Evolutionary conservation across 305 asterid species (phyloP), one percentile per base, ranked within the genome.

Genomic region (Caryopteris hybrid): DNA sequence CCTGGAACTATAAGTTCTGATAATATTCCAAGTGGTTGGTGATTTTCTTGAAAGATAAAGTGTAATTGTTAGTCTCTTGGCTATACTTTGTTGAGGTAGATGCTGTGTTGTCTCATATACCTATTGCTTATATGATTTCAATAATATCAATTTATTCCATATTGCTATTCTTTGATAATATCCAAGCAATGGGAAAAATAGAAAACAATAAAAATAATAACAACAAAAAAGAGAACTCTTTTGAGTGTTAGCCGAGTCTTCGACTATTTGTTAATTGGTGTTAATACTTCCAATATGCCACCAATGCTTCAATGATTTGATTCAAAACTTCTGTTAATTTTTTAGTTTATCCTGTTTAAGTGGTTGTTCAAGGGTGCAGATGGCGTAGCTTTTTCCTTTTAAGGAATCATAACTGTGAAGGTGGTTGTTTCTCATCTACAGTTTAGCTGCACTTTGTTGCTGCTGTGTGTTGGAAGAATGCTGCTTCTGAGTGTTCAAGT

Each of bases 381-480:
- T n/a, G 43, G 29, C 6, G 27, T 12, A n/a, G 65, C 61, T 57
- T 20, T 45, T 9, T 70, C 25, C 14, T 58, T 16, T 4, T 10
- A 25, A 62, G 39, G 21, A 65, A 67, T 25, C 38, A 3, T 52
- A 16, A 39, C 42, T 61, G 14, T 50, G 72, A 50, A 43, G 47
- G 47, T 33, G 20, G 52, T 46, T 57, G 53, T 63, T 51, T 48
- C 31, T 22, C n/a, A 20, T 68, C 45, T 75, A 82, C 83, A 84
- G 89, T 71, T 63, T 84, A 9, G 81, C 89, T 53, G 87, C 87
- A 76, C 85, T 84, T 17, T 81, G 87, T 64, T 84, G 89, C 83
- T 79, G 89, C 68, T 84, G 89, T 73, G 43, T 81, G 68, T 74
- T 84, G 64, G 86, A 84, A 74, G 89, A 84, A 52, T 84, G 86